Percentiles rank a stretch among this genome's conserved stretches.
These are phyloP conservation scores for Escovopsis sp. DNA, from an alignment of 2,329 filamentous ascomycete genomes.

Conservation along the genomic window DNA sequence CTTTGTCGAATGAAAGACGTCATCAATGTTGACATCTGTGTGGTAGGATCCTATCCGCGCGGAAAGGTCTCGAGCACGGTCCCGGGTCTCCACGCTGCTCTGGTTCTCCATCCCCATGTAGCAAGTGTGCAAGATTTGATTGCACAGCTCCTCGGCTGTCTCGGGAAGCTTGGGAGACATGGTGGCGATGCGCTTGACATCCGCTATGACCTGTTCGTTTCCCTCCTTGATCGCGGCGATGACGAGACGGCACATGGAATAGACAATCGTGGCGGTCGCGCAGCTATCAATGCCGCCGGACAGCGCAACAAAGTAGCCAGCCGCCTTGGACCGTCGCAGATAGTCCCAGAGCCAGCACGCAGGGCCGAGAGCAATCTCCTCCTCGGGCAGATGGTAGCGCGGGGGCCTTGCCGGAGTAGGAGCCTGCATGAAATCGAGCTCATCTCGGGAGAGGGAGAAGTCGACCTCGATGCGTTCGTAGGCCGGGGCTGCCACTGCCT, in stretches of 20 bases:
- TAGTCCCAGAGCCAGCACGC: constrained; percentile 57
- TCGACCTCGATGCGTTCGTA: constrained; percentile 9
- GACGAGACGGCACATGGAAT: constrained; percentile 40
- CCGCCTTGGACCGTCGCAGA: constrained; percentile 31
- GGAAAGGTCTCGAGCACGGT: constrained; percentile 46
- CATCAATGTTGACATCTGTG: constrained; percentile 59
- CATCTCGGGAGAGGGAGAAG: constrained; percentile 8
- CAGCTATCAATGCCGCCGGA: constrained; percentile 43
- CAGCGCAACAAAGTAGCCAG: constrained; percentile 43
- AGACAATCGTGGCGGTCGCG: constrained; percentile 24
- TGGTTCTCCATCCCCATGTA: constrained; percentile 57
- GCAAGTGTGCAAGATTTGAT: constrained; percentile 24
- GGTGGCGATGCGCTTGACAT: constrained; percentile 12
- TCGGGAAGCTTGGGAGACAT: constrained; percentile 29
- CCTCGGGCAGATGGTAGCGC: constrained; percentile 45
- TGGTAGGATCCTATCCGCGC: constrained; percentile 56
- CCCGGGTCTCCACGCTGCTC: constrained; percentile 49
- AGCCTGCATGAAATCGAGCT: constrained; percentile 23
- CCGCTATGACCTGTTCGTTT: constrained; percentile 12
- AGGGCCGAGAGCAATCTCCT: constrained; percentile 51
- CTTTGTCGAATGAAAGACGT: constrained; percentile 44
- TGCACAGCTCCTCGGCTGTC: constrained; percentile 39
- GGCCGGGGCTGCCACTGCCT: constrained; percentile 5
- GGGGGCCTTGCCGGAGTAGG: constrained; percentile 29
- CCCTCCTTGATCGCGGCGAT: constrained; percentile 31